Evolutionary conservation across 2,329 filamentous ascomycete species (phyloP).

Genomic region (Ophiocordyceps camponoti-leonardi): DNA sequence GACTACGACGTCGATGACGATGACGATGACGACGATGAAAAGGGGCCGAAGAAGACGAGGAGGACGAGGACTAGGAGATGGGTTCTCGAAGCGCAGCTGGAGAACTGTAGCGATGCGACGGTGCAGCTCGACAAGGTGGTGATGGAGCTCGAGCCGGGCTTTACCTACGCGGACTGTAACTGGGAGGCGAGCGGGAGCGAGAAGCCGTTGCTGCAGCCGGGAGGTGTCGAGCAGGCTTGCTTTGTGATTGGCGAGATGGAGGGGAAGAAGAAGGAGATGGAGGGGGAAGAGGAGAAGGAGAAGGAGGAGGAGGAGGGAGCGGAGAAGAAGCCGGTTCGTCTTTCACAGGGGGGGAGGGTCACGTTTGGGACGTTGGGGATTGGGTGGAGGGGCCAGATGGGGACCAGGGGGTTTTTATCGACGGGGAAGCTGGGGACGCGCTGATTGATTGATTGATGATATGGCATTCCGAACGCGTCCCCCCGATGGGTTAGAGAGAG

Average conservation of each 20-base stretch:
- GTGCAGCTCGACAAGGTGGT: constrained; percentile 58
- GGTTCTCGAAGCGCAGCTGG: constrained; percentile 82
- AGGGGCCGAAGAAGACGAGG: no score
- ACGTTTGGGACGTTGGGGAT: constrained; percentile 70
- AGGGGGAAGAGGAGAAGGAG: constrained; percentile 2
- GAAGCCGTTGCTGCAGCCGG: constrained; percentile 40
- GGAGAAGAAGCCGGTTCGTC: no score
- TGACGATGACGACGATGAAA: no score
- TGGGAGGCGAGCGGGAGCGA: constrained; percentile 27
- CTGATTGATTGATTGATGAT: constrained; percentile 5
- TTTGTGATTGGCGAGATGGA: constrained; percentile 35
- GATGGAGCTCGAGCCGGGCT: constrained; percentile 33
- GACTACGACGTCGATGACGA: no score
- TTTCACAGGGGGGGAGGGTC: constrained; percentile 33
- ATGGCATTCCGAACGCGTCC: no score
- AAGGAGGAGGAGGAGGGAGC: constrained; percentile 3
- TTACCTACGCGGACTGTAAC: constrained; percentile 37
- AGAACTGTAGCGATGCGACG: constrained; percentile 76
- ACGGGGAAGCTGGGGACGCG: constrained; percentile 63
- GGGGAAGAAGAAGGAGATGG: constrained; percentile 18
- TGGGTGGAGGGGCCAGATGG: constrained; percentile 80
- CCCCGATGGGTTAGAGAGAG: no score
- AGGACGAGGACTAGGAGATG: constrained; percentile 26
- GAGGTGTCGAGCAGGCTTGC: constrained; percentile 49
- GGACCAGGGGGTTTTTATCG: constrained; percentile 69